These are phyloP conservation scores for Penicillium macrosclerotiorum DNA, from an alignment of 495 filamentous ascomycete species.

Conservation along the genomic window DNA sequence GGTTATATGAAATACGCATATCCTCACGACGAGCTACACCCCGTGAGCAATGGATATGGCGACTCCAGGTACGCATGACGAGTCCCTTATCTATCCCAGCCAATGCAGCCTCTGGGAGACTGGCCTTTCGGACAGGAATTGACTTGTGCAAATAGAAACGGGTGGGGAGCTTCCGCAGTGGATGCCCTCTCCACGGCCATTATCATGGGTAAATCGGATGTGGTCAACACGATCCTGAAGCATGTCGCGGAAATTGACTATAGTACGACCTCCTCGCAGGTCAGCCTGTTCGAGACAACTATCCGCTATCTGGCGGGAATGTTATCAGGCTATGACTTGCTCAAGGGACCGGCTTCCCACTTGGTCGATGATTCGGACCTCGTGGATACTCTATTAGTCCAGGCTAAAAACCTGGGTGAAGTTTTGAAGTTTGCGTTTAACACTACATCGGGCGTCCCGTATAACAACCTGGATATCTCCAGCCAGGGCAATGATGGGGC, in stretches of 20 bases:
- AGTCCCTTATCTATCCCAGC: no score
- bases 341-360: constrained; percentile 65
- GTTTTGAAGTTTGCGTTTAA: constrained; percentile 74
- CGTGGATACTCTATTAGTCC: constrained; percentile 57
- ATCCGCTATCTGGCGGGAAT: constrained; percentile 84
- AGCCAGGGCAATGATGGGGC: constrained; percentile 46
- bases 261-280: constrained; percentile 48
- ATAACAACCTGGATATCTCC: constrained; percentile 66
- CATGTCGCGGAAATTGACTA: constrained; percentile 71
- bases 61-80: constrained; percentile 84
- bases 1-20: constrained; percentile 80
- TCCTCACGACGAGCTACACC: constrained; percentile 73
- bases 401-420: constrained; percentile 69
- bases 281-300: constrained; percentile 87
- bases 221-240: constrained; percentile 66
- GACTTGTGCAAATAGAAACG: constrained; percentile 56
- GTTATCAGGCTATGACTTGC: constrained; percentile 77
- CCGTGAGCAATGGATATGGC: constrained; percentile 59
- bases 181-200: constrained; percentile 81
- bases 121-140: not conserved
- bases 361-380: constrained; percentile 44
- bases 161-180: constrained; percentile 82
- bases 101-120: no score
- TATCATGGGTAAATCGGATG: constrained; percentile 67
- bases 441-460: constrained; percentile 72